Evolutionary conservation across 129 eudicot species (phyloP).

Genomic region (Ambrosia artemisiifolia): DNA sequence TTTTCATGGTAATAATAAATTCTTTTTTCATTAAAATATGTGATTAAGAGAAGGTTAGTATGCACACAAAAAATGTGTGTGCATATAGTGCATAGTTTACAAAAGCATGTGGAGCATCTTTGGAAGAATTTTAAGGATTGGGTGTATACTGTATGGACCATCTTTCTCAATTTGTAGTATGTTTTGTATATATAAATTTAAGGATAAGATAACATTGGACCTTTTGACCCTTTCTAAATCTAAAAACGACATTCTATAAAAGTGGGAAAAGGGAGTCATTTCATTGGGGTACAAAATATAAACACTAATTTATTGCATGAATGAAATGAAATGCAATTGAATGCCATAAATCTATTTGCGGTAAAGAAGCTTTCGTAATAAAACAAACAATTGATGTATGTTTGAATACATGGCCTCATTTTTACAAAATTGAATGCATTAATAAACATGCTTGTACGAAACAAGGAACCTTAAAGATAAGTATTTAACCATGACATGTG

Average conservation of each 20-base stretch:
- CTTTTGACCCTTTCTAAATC: background rate
- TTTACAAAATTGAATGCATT: background rate
- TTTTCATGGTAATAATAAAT: background rate
- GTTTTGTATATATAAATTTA: background rate
- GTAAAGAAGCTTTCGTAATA: background rate
- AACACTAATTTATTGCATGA: conserved; percentile 13
- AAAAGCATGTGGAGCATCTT: background rate
- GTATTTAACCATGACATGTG: background rate
- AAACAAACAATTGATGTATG: conserved; percentile 1
- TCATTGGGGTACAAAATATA: background rate
- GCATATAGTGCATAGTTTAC: too few relatives aligned
- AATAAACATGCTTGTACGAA: background rate
- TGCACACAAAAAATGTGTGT: background rate
- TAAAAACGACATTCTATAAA: background rate
- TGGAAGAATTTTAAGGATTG: background rate
- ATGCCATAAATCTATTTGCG: background rate
- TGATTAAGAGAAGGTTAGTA: background rate
- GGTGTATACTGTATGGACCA: background rate
- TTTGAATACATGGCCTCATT: conserved; percentile 2
- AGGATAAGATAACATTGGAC: conserved; percentile 7
- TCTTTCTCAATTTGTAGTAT: conserved; percentile 9
- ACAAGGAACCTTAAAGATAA: background rate
- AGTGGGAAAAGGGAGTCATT: background rate
- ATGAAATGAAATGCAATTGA: conserved; percentile 12
- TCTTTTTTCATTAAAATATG: background rate